Base-by-base conservation (phyloP, 768 basidiomycete species). In the Mycena olivaceomarginata region DNA sequence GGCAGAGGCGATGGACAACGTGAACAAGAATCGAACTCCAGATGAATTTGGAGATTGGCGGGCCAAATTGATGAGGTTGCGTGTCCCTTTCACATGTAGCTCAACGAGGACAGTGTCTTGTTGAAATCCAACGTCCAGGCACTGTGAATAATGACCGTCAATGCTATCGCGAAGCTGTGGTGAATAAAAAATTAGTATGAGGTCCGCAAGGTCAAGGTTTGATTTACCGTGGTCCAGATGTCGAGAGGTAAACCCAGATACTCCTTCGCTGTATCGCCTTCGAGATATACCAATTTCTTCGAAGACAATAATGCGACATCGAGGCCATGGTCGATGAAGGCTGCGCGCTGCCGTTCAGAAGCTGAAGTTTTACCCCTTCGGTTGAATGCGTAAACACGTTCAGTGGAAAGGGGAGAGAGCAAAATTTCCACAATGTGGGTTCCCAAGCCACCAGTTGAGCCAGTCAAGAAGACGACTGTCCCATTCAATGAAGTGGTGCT, bases 81-180 rank as follows among this genome's bases (percentile, higher is more conserved):
- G 31, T 31, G 31, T 31, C 31, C 31, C 31, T 31, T 31, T 31
- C 31, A 31, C 31, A 31, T 31, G 31, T 31, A 31, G 31, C 31
- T 31, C 31, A 31, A 31, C 31, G 31, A 31, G 5, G 85, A 83
- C 5, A 91, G 79, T 0, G 85, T 74, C 31, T 87, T 41, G 72
- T 90, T 91, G 79, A 90, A 90, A 59, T 91, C 87, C n/a, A 91
- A 80, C 37, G 81, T 85, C 90, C 90, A 91, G 3, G 89, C 89
- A 64, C 85, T 88, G 69, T 90, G 89, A 13, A 90, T 85, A 74
- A 91, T 85, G 18, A 76, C 70, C 0, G 84, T 88, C 6, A 87
- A 80, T 8, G 79, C n/a, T 80, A n/a, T 79, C 72, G 18, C 82
- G 79, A 12, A 89, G 77, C 84, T 64, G 20, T 43, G 41, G 40